Evolutionary conservation across 345 rosid species (phyloP).

Genomic region (Eutrema japonicum): DNA sequence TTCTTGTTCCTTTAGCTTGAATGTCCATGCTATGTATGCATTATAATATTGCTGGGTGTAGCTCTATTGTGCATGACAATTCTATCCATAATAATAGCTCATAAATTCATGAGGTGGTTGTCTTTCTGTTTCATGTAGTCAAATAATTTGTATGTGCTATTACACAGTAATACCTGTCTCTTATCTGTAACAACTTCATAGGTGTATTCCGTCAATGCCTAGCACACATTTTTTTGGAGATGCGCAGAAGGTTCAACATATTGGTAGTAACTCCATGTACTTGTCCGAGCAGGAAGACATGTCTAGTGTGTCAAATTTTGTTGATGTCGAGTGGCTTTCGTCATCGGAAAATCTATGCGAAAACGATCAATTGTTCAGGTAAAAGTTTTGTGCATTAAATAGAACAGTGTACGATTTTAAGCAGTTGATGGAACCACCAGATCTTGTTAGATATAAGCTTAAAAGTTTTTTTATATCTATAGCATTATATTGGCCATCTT

Average conservation of each 20-base stretch:
- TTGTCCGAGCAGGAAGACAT: conserved; percentile 69
- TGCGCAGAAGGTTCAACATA: conserved; percentile 53
- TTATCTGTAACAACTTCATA: conserved; percentile 35
- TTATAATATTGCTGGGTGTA: conserved; percentile 10
- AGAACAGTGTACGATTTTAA: conserved; percentile 11
- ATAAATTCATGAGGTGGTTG: conserved; percentile 23
- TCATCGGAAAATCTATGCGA: conserved; percentile 92
- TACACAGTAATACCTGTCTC: conserved; percentile 2
- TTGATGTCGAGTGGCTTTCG: conserved; percentile 92
- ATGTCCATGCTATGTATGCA: conserved; percentile 7
- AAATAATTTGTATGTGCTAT: conserved; percentile 10
- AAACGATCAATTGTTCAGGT: conserved; percentile 89
- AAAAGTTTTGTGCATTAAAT: conserved; percentile 14
- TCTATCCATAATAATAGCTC: conserved; percentile 5
- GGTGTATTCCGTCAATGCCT: conserved; percentile 84
- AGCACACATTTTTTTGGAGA: conserved; percentile 77
- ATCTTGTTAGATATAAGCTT: conserved; percentile 8
- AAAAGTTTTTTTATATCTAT: neutral
- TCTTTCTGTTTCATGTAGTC: conserved; percentile 20
- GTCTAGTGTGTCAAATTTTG: conserved; percentile 81
- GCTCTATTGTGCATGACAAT: conserved; percentile 10
- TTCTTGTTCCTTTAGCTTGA: conserved; percentile 13
- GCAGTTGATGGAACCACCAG: conserved; percentile 1
- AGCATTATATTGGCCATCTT: neutral
- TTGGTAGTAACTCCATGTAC: conserved; percentile 58